phyloP scores from a whole-genome alignment of 495 filamentous ascomycete species.

The Sabuloglossum arenarium region DNA sequence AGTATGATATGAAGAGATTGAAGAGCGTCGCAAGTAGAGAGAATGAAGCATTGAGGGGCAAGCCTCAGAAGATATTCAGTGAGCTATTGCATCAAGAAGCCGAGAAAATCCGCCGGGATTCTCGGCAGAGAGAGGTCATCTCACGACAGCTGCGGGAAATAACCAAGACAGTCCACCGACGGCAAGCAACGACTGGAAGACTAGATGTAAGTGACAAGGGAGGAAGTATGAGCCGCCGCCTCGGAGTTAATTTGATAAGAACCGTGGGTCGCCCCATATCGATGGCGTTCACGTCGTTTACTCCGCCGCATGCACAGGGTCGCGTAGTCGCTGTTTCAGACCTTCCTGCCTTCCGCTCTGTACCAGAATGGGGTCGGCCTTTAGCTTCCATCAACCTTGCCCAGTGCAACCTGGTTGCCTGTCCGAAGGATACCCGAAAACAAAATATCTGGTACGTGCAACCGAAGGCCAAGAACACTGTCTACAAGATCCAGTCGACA shows the following conservation, averaged over 20 bases:
- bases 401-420: background rate
- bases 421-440: background rate
- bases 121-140: constrained; percentile 15
- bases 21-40: constrained; percentile 13
- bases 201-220: constrained; percentile 12
- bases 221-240: constrained; percentile 11
- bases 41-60: constrained; percentile 11
- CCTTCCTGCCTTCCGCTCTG: background rate
- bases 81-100: constrained; percentile 15
- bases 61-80: constrained; percentile 13
- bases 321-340: background rate
- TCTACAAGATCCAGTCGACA: background rate
- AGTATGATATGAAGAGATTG: constrained; percentile 11
- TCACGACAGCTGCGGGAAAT: constrained; percentile 14
- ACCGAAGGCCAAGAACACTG: background rate
- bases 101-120: constrained; percentile 16
- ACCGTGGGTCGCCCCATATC: background rate
- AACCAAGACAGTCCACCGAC: constrained; percentile 11
- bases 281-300: background rate
- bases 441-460: constrained; percentile 1
- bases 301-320: background rate
- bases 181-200: constrained; percentile 13
- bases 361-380: background rate
- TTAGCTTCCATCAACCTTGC: background rate
- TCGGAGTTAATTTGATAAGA: constrained; percentile 15